Evolutionary conservation across 208 protist species (phyloP), one percentile per base, ranked within the genome.

Genomic region (Balamuthia mandrillaris): DNA sequence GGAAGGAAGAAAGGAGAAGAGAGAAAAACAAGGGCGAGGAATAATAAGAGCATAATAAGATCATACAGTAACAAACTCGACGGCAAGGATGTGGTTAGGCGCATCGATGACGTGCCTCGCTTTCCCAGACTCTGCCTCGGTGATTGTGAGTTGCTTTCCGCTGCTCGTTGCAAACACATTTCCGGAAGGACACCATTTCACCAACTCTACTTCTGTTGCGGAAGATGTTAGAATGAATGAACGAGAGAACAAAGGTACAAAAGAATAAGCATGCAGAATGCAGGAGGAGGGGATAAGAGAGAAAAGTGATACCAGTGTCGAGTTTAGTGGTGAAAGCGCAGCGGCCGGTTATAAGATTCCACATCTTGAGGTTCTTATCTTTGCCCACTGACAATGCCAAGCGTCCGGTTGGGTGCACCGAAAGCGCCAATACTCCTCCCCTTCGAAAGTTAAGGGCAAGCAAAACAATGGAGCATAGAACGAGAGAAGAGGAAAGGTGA

Each of bases 341-440:
- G 27, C 52, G 45, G 65, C 65, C 65, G 4, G 2, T 51, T 2
- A 51, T 21, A 31, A 75, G 65, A 51, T 75, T 44, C 65, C 65
- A 75, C 65, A 75, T 45, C 65, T 75, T 75, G 41, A 75, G 45
- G 39, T 37, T 54, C 65, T 75, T 75, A 44, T 75, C 65, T 44
- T 75, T 75, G 42, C 65, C 65, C 41, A 75, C 52, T 10, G 65
- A 75, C 39, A 75, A 27, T 44, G 65, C 65, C 24, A 75, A 37
- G 24, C 52, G 45, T 24, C 65, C 65, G 10, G 65, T 54, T 27
- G 65, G 65, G 37, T 75, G 65, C n/a, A 75, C 65, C 16, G 65
- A 75, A 27, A 75, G 52, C 12, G 45, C 65, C 14, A 75, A 54
- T 4, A 75, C 42, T 21, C 65, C 65, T 49, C 65, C 65, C 21